A percentile compares a stretch with the other conserved stretches of the same genome.
These are phyloP conservation scores for Diaporthe citri DNA, from an alignment of 2,329 filamentous ascomycete genomes.

Conservation along the genomic window DNA sequence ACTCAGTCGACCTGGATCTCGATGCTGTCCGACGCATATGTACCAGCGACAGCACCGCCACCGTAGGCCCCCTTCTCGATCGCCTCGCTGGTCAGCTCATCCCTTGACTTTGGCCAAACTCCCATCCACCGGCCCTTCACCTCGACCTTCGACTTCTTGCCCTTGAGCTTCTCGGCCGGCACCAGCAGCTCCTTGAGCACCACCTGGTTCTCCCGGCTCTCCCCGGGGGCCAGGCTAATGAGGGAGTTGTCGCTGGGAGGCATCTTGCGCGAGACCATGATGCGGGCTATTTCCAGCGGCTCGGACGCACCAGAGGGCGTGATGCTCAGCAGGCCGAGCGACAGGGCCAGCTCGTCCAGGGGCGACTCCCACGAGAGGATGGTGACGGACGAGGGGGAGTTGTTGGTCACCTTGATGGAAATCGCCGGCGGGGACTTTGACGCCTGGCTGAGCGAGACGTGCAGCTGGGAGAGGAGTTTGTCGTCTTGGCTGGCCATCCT, in stretches of 20 bases:
- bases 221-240: conserved; percentile 54
- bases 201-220: conserved; percentile 51
- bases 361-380: conserved; percentile 59
- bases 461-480: conserved; percentile 20
- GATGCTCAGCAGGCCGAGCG: conserved; percentile 57
- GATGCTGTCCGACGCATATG: conserved; percentile 40
- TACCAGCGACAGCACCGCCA: conserved; percentile 43
- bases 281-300: conserved; percentile 53
- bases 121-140: conserved; percentile 55
- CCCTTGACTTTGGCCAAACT: conserved; percentile 50
- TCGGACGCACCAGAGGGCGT: conserved; percentile 50
- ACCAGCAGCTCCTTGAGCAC: conserved; percentile 54
- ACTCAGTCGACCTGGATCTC: conserved; percentile 31
- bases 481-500: conserved; percentile 13
- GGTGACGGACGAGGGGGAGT: conserved; percentile 53
- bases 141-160: conserved; percentile 47
- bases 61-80: conserved; percentile 43
- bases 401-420: conserved; percentile 56
- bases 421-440: conserved; percentile 47
- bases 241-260: conserved; percentile 55
- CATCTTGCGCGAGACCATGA: conserved; percentile 56
- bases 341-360: conserved; percentile 57
- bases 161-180: conserved; percentile 49
- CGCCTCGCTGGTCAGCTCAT: conserved; percentile 42
- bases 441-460: conserved; percentile 22